These are phyloP conservation scores for Rhypophila decipiens DNA, from an alignment of 495 filamentous ascomycete genomes.

Conservation along the genomic window DNA sequence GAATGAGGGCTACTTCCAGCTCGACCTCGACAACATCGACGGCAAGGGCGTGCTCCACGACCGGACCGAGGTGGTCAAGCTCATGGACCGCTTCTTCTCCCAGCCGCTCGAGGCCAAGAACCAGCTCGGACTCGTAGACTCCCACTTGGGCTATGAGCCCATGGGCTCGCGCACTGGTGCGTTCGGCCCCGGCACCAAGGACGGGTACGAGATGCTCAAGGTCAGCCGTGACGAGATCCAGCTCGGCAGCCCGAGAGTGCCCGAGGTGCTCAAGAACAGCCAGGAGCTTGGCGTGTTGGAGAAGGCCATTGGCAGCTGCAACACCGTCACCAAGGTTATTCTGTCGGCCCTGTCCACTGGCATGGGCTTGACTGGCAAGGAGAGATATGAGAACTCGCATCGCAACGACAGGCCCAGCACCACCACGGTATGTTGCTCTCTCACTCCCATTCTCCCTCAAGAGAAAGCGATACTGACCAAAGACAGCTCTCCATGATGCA, in stretches of 20 bases:
- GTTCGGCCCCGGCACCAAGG: constrained; percentile 38
- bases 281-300: constrained; percentile 39
- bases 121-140: constrained; percentile 40
- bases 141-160: constrained; percentile 47
- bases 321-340: constrained; percentile 47
- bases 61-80: constrained; percentile 40
- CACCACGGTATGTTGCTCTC: constrained; percentile 20
- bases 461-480: background rate
- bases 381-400: constrained; percentile 48
- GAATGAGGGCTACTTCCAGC: constrained; percentile 50
- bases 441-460: background rate
- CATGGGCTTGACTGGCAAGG: constrained; percentile 32
- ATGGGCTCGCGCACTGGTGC: constrained; percentile 44
- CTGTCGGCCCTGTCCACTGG: constrained; percentile 44
- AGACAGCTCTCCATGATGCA: constrained; percentile 35
- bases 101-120: constrained; percentile 44
- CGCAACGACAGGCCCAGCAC: constrained; percentile 44
- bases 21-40: constrained; percentile 44
- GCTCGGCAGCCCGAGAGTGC: constrained; percentile 36
- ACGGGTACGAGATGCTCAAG: constrained; percentile 52
- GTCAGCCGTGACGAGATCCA: constrained; percentile 46
- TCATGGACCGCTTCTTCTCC: constrained; percentile 49
- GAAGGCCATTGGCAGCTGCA: constrained; percentile 40
- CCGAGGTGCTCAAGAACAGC: constrained; percentile 43
- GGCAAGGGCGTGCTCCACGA: constrained; percentile 41